These are phyloP conservation scores for Podaxis mareebaensis DNA, from an alignment of 768 basidiomycete genomes.

Conservation along the genomic window DNA sequence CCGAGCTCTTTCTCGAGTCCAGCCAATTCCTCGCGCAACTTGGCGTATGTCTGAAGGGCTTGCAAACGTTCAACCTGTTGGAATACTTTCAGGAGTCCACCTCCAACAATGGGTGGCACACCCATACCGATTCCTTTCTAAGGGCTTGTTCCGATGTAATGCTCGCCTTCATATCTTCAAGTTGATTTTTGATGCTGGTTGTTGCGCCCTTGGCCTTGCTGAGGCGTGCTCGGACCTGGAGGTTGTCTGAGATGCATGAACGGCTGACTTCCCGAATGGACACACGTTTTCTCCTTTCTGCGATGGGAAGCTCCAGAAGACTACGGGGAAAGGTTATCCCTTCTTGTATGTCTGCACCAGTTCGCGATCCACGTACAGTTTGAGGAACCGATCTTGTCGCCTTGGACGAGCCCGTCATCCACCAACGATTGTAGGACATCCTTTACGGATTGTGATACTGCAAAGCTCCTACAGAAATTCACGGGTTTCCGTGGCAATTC, in stretches of 20 bases:
- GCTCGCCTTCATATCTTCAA: conserved; percentile 46
- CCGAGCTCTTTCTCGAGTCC: conserved; percentile 63
- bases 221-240: conserved; percentile 60
- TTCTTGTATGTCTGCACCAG: conserved; percentile 22
- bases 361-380: conserved; percentile 63
- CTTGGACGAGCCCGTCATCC: conserved; percentile 82
- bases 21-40: conserved; percentile 50
- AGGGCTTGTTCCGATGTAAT: conserved; percentile 53
- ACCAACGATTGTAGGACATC: conserved; percentile 87
- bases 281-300: conserved; percentile 77
- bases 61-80: conserved; percentile 9
- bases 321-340: conserved; percentile 39
- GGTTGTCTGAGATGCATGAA: conserved; percentile 6
- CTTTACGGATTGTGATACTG: conserved; percentile 90
- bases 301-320: conserved; percentile 96
- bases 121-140: conserved; percentile 57
- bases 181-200: conserved; percentile 42
- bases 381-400: conserved; percentile 92
- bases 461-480: neutral
- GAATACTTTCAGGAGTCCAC: neutral
- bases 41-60: conserved; percentile 36
- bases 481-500: neutral
- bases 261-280: conserved; percentile 11
- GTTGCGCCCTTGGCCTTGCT: conserved; percentile 49
- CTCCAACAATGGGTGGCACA: neutral